Evolutionary conservation across 2,329 filamentous ascomycete species (phyloP).

Genomic region (Lecanicillium sp.): DNA sequence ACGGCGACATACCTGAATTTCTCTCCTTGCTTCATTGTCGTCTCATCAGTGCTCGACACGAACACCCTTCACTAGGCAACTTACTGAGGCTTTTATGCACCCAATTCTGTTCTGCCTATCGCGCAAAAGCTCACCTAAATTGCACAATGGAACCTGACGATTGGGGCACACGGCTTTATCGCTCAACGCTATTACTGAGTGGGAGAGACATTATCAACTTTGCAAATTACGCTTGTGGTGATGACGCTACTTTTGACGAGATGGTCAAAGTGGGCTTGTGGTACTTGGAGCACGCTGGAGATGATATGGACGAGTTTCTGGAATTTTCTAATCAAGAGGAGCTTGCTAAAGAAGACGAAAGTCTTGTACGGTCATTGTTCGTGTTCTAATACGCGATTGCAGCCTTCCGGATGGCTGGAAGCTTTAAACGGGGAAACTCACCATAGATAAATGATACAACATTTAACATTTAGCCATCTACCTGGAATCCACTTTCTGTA

Average conservation of each 20-base stretch:
- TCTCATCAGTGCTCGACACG: not conserved
- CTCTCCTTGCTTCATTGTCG: slow-evolving; percentile 4
- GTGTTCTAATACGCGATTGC: slow-evolving; percentile 6
- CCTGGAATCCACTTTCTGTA: too few species aligned
- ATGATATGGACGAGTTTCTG: slow-evolving; percentile 4
- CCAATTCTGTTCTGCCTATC: slow-evolving; percentile 1
- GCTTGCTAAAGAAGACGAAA: slow-evolving; percentile 5
- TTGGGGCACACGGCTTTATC: slow-evolving; percentile 2
- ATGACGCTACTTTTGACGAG: slow-evolving; percentile 1
- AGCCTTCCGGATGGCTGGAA: too few species aligned
- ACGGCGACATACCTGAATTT: slow-evolving; percentile 5
- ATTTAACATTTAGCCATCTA: too few species aligned
- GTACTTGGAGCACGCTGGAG: slow-evolving; percentile 6
- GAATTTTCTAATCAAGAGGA: not conserved
- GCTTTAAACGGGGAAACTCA: too few species aligned
- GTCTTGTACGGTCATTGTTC: slow-evolving; percentile 5
- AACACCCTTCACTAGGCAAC: not conserved
- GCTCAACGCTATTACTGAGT: slow-evolving; percentile 5
- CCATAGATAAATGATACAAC: too few species aligned
- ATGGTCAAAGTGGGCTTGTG: slow-evolving; percentile 1
- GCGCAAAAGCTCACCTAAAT: slow-evolving; percentile 2
- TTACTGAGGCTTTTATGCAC: not conserved
- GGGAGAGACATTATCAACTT: slow-evolving; percentile 4
- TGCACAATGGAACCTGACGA: slow-evolving; percentile 4
- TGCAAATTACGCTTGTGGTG: slow-evolving; percentile 5